A percentile compares a stretch with the other conserved stretches of the same genome.
Evolutionary conservation across 108 stramenopile species (phyloP).

Genomic region (Cyclotella baltica): DNA sequence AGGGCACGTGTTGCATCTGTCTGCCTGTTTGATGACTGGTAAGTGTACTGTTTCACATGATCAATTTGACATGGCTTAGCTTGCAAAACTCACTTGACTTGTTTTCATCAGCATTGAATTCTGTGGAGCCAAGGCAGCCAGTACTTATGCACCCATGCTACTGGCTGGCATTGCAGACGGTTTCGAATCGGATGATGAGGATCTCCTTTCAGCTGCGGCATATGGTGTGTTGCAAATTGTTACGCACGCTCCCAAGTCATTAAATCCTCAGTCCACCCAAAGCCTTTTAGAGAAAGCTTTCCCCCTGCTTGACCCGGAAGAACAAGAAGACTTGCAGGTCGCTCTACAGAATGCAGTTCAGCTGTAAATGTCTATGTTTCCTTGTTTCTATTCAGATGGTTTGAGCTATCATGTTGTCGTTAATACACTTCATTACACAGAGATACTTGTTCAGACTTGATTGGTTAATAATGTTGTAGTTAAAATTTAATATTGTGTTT

Average conservation of each 20-base stretch:
- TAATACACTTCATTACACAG: no score
- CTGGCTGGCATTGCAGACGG: slow-evolving; percentile 56
- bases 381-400: no score
- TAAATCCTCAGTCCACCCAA: slow-evolving; percentile 20
- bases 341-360: slow-evolving; percentile 4
- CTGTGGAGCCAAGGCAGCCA: slow-evolving; percentile 70
- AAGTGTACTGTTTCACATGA: not conserved
- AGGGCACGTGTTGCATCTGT: slow-evolving; percentile 74
- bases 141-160: slow-evolving; percentile 56
- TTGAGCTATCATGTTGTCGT: no score
- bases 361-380: not conserved
- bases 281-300: slow-evolving; percentile 28
- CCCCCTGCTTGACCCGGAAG: not conserved
- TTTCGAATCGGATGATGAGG: slow-evolving; percentile 51
- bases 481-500: no score
- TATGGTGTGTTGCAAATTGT: slow-evolving; percentile 82
- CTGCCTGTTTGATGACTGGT: slow-evolving; percentile 82
- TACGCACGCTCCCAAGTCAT: slow-evolving; percentile 61
- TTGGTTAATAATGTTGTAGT: no score
- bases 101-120: slow-evolving; percentile 56
- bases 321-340: not conserved
- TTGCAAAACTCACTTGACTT: not conserved
- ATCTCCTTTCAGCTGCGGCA: slow-evolving; percentile 67
- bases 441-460: no score
- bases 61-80: not conserved